Evolutionary conservation across 306 rosid genomes (phyloP).

Genomic region (Citrullus mucosospermus): DNA sequence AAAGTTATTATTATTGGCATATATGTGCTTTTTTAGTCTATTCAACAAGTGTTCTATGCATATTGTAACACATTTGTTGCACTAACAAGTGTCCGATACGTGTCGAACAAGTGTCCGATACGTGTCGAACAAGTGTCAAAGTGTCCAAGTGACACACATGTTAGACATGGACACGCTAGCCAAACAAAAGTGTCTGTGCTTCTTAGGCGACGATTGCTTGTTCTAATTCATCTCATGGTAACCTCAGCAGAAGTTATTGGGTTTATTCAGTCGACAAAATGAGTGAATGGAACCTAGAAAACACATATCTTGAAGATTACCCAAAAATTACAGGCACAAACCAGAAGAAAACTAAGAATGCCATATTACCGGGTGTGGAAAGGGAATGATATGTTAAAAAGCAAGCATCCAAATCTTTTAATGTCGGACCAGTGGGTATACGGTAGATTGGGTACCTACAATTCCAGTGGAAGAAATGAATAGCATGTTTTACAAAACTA

Average conservation of each 20-base stretch:
- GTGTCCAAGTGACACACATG: too few species aligned
- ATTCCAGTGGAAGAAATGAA: slow-evolving; percentile 18
- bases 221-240: too few species aligned
- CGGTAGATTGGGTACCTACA: slow-evolving; percentile 93
- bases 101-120: too few species aligned
- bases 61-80: too few species aligned
- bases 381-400: slow-evolving; percentile 81
- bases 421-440: slow-evolving; percentile 79
- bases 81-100: too few species aligned
- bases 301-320: neutral
- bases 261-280: neutral
- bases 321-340: neutral
- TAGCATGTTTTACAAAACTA: neutral
- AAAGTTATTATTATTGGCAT: too few species aligned
- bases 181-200: too few species aligned
- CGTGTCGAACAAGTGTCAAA: too few species aligned
- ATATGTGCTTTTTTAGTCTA: too few species aligned
- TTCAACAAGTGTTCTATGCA: too few species aligned
- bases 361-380: slow-evolving; percentile 55
- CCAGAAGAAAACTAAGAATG: neutral
- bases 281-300: neutral
- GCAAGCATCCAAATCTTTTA: slow-evolving; percentile 85
- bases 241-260: too few species aligned
- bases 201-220: neutral
- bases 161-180: too few species aligned